Evolutionary conservation across 139 green algal species (phyloP), one percentile per base, ranked within the genome.

Genomic region (Picochlorum costavermella): DNA sequence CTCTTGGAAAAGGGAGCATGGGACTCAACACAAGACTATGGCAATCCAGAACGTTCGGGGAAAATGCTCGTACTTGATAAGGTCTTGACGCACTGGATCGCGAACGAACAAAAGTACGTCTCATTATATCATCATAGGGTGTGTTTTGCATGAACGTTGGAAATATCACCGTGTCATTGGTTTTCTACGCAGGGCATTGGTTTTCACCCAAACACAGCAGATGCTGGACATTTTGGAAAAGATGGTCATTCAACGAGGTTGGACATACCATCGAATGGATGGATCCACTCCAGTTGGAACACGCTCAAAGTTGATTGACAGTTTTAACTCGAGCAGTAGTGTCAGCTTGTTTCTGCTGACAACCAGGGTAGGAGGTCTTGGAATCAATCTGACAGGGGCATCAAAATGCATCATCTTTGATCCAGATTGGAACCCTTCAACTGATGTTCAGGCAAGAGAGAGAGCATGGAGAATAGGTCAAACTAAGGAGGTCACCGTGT

Each of bases 201-300:
- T 94, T 14, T 94, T 93, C 77, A 82, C 73, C 1, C 90, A 96
- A 88, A 96, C 90, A 37, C 89, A 96, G 80, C 88, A 96, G 80
- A 98, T 98, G 94, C 81, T 99, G 61, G 94, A 99, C 79, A 98
- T 99, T 56, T 1, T 97, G 44, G 90, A 99, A 80, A 76, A 69
- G 53, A 59, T 75, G 13, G 79, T 86, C 31, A 23, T 33, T 20
- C 14, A 23, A 16, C 17, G 55, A 33, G 9, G 43, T 50, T 30
- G 75, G 78, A 31, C 83, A 82, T 51, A 64, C 76, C 81, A 90
- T 58, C 76, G 92, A 64, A 97, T 99, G 94, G 94, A 98, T 62
- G 94, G 94, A 50, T 69, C 23, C 60, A 98, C 92, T 3, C 36
- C 80, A 10, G 70, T 97, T n/a, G 60, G 31, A 5, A 28, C 71